Evolutionary conservation across 768 basidiomycete genomes (phyloP), one percentile per base, ranked within the genome.

Genomic region (Goffeauzyma gilvescens): DNA sequence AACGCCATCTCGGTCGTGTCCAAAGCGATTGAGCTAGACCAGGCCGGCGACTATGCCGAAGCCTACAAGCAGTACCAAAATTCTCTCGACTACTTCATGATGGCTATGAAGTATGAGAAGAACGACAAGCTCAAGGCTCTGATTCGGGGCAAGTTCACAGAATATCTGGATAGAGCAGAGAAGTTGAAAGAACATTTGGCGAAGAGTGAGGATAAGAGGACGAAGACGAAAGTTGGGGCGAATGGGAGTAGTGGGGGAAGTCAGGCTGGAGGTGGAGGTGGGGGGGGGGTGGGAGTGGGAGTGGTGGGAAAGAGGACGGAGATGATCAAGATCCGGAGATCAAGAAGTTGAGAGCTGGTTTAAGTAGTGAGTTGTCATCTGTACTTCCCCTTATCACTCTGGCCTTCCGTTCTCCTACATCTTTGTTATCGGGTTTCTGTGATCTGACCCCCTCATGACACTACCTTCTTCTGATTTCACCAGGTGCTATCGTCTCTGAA

Each of bases 31-130:
- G 86, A 87, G 44, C 79, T 83, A 49, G 93, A 98, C 67, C 71
- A 72, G 48, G 86, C 86, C 63, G 78, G 81, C 64, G 84, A 93
- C 66, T 98, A 95, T 67, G 68, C 74, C 5, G 86, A 89, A 55
- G 89, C 89, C 15, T 90, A 84, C 74, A 89, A 82, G 68, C 74
- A 77, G 51, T 93, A 93, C 67, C 79, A 81, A 69, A 90, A 95
- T 71, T 73, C 84, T 1, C 72, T 96, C 46, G 93, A 98, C 60
- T 98, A 90, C 62, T 98, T 98, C 65, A 85, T 95, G 81, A 81
- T 95, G 51, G 87, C 3, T 6, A 14, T 5, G n/a, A n/a, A 58
- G 83, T 81, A 84, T 57, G 83, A 87, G 69, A 89, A 84, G 75
- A 96, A 93, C 65, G 83, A 87, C 50, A 84, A 79, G 63, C 79